A percentile compares a stretch with the other conserved stretches of the same genome.
Conservation (phyloP, 2,329 filamentous ascomycete genomes). For the Ascochyta fabae region DNA sequence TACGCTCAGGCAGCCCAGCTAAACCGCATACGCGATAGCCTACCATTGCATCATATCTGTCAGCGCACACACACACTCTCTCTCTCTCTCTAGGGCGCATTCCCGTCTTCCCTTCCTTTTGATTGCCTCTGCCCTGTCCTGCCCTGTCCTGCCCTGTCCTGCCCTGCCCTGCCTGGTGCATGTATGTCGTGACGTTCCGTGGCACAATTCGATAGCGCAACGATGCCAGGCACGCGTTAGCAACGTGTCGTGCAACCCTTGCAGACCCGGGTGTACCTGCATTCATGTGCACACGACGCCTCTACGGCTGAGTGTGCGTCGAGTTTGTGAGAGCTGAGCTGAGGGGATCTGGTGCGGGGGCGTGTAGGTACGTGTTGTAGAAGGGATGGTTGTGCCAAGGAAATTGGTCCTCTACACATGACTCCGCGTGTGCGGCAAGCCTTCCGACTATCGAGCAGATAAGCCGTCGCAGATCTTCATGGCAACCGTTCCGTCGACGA, state of each 20-base stretch:
- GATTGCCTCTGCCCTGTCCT: too few species aligned
- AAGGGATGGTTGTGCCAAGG: background rate
- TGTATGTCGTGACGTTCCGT: slow-evolving; percentile 12
- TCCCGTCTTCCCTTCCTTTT: background rate
- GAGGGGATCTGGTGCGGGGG: too few species aligned
- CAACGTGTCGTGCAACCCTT: slow-evolving; percentile 7
- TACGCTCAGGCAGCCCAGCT: background rate
- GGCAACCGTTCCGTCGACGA: too few species aligned
- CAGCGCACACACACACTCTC: background rate
- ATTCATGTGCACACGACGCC: background rate
- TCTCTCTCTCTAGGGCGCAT: background rate
- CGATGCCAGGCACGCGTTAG: background rate
- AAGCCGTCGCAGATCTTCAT: background rate
- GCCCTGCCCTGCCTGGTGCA: too few species aligned
- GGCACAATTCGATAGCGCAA: slow-evolving; percentile 9
- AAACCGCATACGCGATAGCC: background rate
- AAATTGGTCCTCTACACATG: too few species aligned
- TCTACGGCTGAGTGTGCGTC: background rate
- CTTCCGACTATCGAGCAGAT: background rate
- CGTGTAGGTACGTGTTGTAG: background rate
- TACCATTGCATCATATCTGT: background rate
- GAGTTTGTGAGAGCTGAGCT: background rate
- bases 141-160: too few species aligned
- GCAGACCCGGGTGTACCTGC: slow-evolving; percentile 13
- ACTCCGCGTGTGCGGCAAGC: background rate